These are phyloP conservation scores for Zancudomyces culisetae DNA, from an alignment of 371 early-diverging fungal species.

Conservation along the genomic window DNA sequence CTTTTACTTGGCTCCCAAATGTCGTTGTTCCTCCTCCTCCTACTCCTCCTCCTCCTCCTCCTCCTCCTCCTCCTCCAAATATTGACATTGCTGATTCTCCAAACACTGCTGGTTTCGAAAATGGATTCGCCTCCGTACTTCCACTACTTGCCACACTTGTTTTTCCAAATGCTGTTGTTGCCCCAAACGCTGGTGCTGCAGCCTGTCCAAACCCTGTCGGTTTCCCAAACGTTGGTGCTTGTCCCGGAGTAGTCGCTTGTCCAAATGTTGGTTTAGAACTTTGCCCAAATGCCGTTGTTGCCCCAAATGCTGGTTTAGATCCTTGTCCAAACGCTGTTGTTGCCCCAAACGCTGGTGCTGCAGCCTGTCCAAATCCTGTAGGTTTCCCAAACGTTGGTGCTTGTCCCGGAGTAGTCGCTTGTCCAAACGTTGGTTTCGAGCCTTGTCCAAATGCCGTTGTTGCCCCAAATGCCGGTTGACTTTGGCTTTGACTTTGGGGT, in stretches of 20 bases:
- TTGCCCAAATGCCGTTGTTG: background rate
- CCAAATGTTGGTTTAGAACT: background rate
- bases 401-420: background rate
- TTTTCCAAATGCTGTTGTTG: background rate
- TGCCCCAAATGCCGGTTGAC: background rate
- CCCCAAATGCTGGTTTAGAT: background rate
- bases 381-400: constrained; percentile 1
- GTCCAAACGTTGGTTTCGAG: background rate
- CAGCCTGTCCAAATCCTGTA: background rate
- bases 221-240: background rate
- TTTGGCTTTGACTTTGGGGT: background rate
- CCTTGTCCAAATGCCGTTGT: background rate
- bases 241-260: background rate
- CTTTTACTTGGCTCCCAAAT: background rate
- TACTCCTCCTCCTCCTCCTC: background rate
- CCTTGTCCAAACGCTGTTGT: background rate
- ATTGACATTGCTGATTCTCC: background rate
- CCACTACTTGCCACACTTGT: background rate
- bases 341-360: background rate
- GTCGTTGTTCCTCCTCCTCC: background rate
- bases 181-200: background rate
- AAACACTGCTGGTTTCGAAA: background rate
- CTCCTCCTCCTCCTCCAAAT: background rate
- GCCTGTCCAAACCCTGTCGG: background rate
- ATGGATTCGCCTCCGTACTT: background rate